These are phyloP conservation scores for Plasmodium cynomolgi DNA, from an alignment of 169 alveolate species.

Conservation along the genomic window DNA sequence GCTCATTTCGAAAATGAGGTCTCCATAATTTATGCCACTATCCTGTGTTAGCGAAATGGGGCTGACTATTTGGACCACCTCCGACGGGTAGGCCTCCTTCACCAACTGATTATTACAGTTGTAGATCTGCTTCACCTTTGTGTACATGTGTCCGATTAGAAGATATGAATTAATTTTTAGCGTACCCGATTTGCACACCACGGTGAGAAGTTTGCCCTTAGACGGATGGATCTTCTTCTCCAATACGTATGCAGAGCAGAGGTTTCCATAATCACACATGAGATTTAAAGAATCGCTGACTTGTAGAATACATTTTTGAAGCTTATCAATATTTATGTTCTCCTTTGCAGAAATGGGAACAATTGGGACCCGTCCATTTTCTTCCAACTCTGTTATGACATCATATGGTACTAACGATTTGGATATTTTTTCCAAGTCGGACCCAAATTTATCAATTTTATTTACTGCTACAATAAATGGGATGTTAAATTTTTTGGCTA, in stretches of 20 bases:
- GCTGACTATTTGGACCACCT: slow-evolving; percentile 77
- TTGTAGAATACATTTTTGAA: slow-evolving; percentile 82
- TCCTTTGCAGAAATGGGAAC: slow-evolving; percentile 91
- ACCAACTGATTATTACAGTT: slow-evolving; percentile 62
- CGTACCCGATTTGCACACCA: slow-evolving; percentile 79
- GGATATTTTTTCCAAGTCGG: slow-evolving; percentile 67
- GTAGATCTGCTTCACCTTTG: slow-evolving; percentile 73
- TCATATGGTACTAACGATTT: slow-evolving; percentile 80
- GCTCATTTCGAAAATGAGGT: slow-evolving; percentile 81
- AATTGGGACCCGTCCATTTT: slow-evolving; percentile 83
- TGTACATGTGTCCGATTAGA: slow-evolving; percentile 31
- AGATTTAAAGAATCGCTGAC: slow-evolving; percentile 84
- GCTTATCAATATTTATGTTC: slow-evolving; percentile 83
- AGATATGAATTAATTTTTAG: slow-evolving; percentile 75
- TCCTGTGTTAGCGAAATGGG: slow-evolving; percentile 43
- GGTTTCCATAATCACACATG: slow-evolving; percentile 75
- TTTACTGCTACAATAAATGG: slow-evolving; percentile 93
- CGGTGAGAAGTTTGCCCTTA: slow-evolving; percentile 78
- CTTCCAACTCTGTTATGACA: slow-evolving; percentile 80
- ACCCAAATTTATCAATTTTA: slow-evolving; percentile 88
- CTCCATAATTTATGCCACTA: slow-evolving; percentile 76
- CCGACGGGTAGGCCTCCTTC: slow-evolving; percentile 81
- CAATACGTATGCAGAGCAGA: slow-evolving; percentile 81
- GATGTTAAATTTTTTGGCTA: slow-evolving; percentile 81
- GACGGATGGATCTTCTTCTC: slow-evolving; percentile 80